phyloP scores from a whole-genome alignment of 1,139 yeast species.

The Torulaspora globosa region DNA sequence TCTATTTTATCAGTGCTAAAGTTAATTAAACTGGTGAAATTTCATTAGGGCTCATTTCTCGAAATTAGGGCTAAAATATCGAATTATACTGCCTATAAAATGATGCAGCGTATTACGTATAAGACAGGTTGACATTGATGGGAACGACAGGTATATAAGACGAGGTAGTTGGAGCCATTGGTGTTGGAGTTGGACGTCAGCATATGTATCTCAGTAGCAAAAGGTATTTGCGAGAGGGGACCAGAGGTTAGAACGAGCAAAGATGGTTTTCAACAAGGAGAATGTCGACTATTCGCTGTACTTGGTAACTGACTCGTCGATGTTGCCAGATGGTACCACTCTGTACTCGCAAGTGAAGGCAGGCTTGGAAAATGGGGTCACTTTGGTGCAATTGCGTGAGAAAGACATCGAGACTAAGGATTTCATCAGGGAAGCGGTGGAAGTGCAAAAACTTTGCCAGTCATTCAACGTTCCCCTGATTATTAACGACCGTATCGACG shows the following conservation, averaged over 20 bases:
- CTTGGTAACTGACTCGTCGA: slow-evolving; percentile 75
- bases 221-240: neutral
- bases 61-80: slow-evolving; percentile 6
- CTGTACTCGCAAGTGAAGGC: slow-evolving; percentile 57
- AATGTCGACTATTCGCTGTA: slow-evolving; percentile 61
- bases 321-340: slow-evolving; percentile 63
- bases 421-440: slow-evolving; percentile 58
- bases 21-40: neutral
- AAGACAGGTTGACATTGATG: neutral
- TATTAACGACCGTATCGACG: slow-evolving; percentile 84
- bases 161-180: neutral
- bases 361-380: slow-evolving; percentile 68
- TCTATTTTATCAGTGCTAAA: neutral
- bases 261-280: slow-evolving; percentile 22
- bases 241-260: neutral
- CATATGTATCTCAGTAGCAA: neutral
- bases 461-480: slow-evolving; percentile 65
- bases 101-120: slow-evolving; percentile 1
- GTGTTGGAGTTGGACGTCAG: neutral
- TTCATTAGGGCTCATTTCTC: slow-evolving; percentile 4
- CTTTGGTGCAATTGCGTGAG: slow-evolving; percentile 81
- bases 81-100: slow-evolving; percentile 1
- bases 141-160: neutral
- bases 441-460: slow-evolving; percentile 59
- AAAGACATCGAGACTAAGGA: slow-evolving; percentile 65